Percentiles rank a stretch among this genome's conserved stretches.
These are phyloP conservation scores for Cladophialophora bantiana DNA, from an alignment of 2,329 filamentous ascomycete species.

Conservation along the genomic window DNA sequence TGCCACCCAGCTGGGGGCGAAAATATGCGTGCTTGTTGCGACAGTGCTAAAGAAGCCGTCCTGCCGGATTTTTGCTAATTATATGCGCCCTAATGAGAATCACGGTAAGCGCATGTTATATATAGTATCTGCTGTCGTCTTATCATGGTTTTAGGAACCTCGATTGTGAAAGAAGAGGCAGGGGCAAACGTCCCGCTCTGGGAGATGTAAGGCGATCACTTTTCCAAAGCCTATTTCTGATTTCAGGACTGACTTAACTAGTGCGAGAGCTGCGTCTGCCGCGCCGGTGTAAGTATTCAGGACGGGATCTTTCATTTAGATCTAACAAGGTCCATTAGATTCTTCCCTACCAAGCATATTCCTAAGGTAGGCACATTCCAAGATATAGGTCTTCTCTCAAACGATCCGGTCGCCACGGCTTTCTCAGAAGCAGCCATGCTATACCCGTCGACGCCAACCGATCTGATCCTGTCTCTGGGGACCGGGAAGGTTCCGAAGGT, in stretches of 20 bases:
- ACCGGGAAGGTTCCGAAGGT: neutral
- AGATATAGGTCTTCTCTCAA: conserved; percentile 41
- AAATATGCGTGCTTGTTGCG: conserved; percentile 10
- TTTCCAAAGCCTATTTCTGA: neutral
- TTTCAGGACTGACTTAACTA: neutral
- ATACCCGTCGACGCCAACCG: conserved; percentile 8
- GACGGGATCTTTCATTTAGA: neutral
- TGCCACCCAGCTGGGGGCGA: conserved; percentile 13
- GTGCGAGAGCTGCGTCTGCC: neutral
- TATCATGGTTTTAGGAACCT: neutral
- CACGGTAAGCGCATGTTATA: neutral
- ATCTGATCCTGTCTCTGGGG: conserved; percentile 4
- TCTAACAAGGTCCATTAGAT: conserved; percentile 29
- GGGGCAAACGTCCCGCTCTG: neutral
- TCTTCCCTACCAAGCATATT: conserved; percentile 35
- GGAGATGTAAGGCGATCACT: neutral
- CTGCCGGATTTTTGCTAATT: conserved; percentile 17
- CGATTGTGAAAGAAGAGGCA: neutral
- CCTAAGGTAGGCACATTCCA: conserved; percentile 36
- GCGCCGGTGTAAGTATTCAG: neutral
- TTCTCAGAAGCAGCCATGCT: conserved; percentile 27
- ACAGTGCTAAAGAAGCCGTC: conserved; percentile 15
- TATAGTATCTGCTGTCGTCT: neutral
- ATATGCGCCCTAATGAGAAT: neutral
- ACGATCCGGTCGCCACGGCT: conserved; percentile 40